Percentiles rank a stretch among this genome's conserved stretches.
Conservation (phyloP, 2,329 filamentous ascomycete species). For the Thielaviopsis punctulata region DNA sequence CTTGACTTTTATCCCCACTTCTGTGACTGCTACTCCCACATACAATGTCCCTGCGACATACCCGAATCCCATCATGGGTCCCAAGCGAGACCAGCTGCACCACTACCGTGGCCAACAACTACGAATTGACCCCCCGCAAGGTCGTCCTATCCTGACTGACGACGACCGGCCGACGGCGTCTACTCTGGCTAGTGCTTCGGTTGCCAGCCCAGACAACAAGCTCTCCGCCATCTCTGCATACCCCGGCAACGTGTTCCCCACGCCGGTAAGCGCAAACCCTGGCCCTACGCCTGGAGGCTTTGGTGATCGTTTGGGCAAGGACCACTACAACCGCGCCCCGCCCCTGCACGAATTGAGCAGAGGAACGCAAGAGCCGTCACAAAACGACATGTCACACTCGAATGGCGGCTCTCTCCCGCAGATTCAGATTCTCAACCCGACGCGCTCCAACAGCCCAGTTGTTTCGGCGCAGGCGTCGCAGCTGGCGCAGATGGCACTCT, state of each 20-base stretch:
- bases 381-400: neutral
- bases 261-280: slow-evolving; percentile 41
- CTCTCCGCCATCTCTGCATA: slow-evolving; percentile 40
- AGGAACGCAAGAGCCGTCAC: slow-evolving; percentile 34
- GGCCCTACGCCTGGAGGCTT: slow-evolving; percentile 25
- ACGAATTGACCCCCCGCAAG: slow-evolving; percentile 45
- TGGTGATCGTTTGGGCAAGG: slow-evolving; percentile 34
- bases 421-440: slow-evolving; percentile 37
- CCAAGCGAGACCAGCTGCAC: slow-evolving; percentile 39
- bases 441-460: slow-evolving; percentile 30
- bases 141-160: slow-evolving; percentile 34
- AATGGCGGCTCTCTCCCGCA: slow-evolving; percentile 37
- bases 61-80: slow-evolving; percentile 19
- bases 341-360: slow-evolving; percentile 42
- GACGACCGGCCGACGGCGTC: slow-evolving; percentile 43
- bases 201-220: slow-evolving; percentile 43
- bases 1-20: slow-evolving; percentile 41
- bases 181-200: slow-evolving; percentile 37
- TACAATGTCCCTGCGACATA: slow-evolving; percentile 41
- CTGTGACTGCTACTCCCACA: slow-evolving; percentile 21
- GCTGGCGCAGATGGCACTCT: slow-evolving; percentile 38
- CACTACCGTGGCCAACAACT: slow-evolving; percentile 44
- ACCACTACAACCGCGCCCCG: slow-evolving; percentile 42
- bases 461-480: slow-evolving; percentile 21
- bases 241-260: slow-evolving; percentile 38